Conservation (phyloP, 768 basidiomycete species). For the Pilatotrama ljubarskyi region DNA sequence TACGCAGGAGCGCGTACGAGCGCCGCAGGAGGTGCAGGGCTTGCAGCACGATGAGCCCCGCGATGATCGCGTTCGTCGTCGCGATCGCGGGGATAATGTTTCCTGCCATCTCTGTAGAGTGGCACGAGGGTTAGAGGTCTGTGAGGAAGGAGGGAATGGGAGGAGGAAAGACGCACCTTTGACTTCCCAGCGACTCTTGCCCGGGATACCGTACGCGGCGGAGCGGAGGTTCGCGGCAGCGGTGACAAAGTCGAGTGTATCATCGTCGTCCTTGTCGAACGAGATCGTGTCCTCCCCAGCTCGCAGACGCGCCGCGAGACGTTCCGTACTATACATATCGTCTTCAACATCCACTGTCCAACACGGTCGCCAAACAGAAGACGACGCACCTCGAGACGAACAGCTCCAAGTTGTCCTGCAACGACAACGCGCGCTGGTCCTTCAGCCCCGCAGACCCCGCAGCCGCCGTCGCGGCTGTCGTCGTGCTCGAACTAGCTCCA, state of each 20-base stretch:
- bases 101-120: conserved; percentile 87
- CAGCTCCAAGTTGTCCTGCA: conserved; percentile 80
- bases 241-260: conserved; percentile 95
- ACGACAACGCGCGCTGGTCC: conserved; percentile 76
- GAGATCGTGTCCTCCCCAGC: conserved; percentile 70
- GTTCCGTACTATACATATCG: conserved; percentile 60
- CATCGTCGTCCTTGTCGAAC: conserved; percentile 98
- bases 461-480: not conserved
- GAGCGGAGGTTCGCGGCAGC: conserved; percentile 93
- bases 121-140: not conserved
- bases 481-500: too few relatives aligned
- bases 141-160: not conserved
- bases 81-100: conserved; percentile 99
- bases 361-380: not conserved
- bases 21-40: conserved; percentile 80
- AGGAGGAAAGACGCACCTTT: conserved; percentile 63
- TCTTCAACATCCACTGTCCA: not conserved
- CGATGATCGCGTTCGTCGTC: conserved; percentile 96
- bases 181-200: conserved; percentile 93
- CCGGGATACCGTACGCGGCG: conserved; percentile 82
- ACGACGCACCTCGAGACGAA: conserved; percentile 76
- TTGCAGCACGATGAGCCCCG: conserved; percentile 92
- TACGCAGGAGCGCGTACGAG: conserved; percentile 60
- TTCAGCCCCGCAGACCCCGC: conserved; percentile 48
- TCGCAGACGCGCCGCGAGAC: conserved; percentile 67